phyloP scores from a whole-genome alignment of 2,329 filamentous ascomycete species.

The Cladophialophora exuberans region DNA sequence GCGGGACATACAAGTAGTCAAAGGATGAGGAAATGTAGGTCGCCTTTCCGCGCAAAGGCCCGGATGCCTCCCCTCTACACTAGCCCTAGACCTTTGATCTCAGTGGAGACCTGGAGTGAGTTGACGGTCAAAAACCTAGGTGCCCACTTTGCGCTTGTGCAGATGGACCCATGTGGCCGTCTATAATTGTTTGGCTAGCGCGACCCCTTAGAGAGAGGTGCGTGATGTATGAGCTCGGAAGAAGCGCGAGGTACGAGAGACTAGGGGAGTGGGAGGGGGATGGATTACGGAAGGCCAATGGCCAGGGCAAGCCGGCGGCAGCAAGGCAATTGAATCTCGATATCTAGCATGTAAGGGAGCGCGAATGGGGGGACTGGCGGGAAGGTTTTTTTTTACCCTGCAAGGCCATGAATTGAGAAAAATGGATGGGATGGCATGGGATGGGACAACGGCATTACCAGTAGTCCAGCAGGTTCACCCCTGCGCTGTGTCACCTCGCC shows the following conservation, averaged over 20 bases:
- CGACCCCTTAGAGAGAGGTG: constrained; percentile 26
- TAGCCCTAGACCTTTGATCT: too few species aligned
- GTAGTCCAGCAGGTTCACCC: too few species aligned
- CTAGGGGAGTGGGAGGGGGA: constrained; percentile 2
- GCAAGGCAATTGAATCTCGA: constrained; percentile 17
- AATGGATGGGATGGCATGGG: constrained; percentile 10
- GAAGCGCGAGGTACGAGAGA: constrained; percentile 6
- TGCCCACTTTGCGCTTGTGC: constrained; percentile 17
- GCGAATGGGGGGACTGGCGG: too few species aligned
- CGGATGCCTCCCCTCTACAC: constrained; percentile 12
- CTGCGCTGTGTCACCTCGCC: constrained; percentile 28
- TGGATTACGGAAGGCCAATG: constrained; percentile 2
- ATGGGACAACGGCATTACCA: too few species aligned
- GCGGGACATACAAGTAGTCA: constrained; percentile 9
- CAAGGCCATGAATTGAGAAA: constrained; percentile 26
- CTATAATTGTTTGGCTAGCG: constrained; percentile 24
- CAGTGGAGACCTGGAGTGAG: neutral
- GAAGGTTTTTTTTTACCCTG: too few species aligned
- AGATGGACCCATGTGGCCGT: constrained; percentile 29
- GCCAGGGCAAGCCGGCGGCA: constrained; percentile 6
- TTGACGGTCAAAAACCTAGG: constrained; percentile 4
- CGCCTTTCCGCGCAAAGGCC: constrained; percentile 18
- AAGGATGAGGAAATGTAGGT: constrained; percentile 24
- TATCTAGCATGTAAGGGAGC: constrained; percentile 7
- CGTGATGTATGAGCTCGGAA: constrained; percentile 22